Evolutionary conservation across 768 basidiomycete genomes (phyloP), one percentile per base, ranked within the genome.

Genomic region (Tricholoma furcatifolium): DNA sequence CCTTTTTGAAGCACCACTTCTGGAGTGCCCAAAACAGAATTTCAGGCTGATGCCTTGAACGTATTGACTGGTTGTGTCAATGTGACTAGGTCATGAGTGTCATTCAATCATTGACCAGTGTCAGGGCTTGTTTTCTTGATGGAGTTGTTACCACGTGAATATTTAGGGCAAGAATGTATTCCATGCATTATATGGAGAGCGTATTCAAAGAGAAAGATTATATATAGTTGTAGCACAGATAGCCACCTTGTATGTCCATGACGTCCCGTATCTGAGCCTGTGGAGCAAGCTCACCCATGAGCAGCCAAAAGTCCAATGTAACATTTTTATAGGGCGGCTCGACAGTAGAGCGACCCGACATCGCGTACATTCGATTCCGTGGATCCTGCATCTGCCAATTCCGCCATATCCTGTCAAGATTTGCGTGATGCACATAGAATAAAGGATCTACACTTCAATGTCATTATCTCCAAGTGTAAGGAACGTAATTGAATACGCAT

Each of bases 381-480:
- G 55, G 51, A 43, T 59, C 50, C n/a, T 32, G 34, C 31, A 59
- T 56, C 31, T 64, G 63, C 63, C 63, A 67, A 2, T 10, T 21
- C 60, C 63, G 61, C 63, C 62, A 62, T 21, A 67, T 47, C 10
- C 58, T 53, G 50, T 60, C 62, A 43, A 62, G 56, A 38, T 60
- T 63, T 11, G 61, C 62, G 41, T 67, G 62, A 43, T 64, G 62
- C 40, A 64, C 50, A 51, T 63, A 65, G 46, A 65, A 64, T 1
- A 66, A 24, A 10, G 61, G 66, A 47, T 64, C 61, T 64, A 31
- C 9, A 12, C 6, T 4, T 30, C 7, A 49, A 15, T 18, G 20
- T 6, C n/a, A 18, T 15, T 36, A n/a, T 36, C 23, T 35, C 21
- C 15, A 30, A 17, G 15, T 21, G 7, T 10, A 41, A 40, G 10